Evolutionary conservation across 2,329 filamentous ascomycete genomes (phyloP).

Genomic region (Aspergillus sp.): DNA sequence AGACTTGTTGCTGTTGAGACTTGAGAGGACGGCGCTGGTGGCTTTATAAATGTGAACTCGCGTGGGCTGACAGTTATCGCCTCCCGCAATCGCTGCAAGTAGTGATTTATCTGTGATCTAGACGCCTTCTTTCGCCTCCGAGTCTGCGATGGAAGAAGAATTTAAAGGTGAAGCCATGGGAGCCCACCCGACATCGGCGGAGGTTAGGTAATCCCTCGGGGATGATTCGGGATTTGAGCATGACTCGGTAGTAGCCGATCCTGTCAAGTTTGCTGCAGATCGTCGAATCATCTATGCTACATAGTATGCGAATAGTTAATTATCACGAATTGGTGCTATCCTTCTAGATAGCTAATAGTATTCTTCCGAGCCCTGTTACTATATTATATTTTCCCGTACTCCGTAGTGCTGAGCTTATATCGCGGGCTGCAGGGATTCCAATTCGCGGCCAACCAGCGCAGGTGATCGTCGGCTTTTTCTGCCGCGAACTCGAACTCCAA

Average conservation of each 20-base stretch:
- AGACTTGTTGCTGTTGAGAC: not conserved
- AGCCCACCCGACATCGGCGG: conserved; percentile 9
- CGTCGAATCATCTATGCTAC: not conserved
- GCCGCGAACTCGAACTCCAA: conserved; percentile 6
- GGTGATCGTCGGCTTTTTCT: conserved; percentile 7
- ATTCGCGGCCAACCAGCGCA: not conserved
- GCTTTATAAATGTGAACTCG: not conserved
- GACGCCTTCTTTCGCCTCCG: not conserved
- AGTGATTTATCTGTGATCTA: not conserved
- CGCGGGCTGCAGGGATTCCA: not conserved
- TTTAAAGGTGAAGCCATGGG: not conserved
- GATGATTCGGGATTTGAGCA: conserved; percentile 6
- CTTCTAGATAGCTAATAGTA: not conserved
- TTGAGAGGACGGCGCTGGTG: not conserved
- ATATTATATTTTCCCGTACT: too few relatives aligned
- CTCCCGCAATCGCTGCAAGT: not conserved
- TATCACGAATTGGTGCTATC: not conserved
- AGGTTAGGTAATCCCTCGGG: conserved; percentile 10
- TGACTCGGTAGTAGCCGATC: not conserved
- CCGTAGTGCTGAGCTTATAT: not conserved
- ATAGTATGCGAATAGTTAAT: not conserved
- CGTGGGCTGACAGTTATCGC: not conserved
- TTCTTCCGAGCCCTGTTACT: too few relatives aligned
- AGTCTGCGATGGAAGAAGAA: not conserved
- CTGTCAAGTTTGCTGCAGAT: not conserved